These are phyloP conservation scores for Ascoidea tarda DNA, from an alignment of 805 yeast species.

Conservation along the genomic window DNA sequence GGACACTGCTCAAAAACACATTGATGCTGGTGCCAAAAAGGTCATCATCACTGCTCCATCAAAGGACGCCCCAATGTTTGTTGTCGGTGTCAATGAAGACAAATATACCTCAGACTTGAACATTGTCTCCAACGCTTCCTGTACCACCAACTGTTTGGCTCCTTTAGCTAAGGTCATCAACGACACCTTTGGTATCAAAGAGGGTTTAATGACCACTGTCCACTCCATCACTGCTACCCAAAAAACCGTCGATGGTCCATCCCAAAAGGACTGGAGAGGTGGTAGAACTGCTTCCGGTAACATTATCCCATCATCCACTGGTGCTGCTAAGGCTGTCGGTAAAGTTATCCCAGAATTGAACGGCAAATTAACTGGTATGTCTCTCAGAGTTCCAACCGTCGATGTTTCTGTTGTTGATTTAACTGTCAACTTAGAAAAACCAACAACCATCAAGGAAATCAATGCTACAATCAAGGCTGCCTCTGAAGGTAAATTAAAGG, in stretches of 20 bases:
- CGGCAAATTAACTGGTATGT: constrained; percentile 91
- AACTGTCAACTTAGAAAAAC: constrained; percentile 68
- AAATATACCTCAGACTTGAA: constrained; percentile 61
- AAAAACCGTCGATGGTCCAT: constrained; percentile 94
- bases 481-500: constrained; percentile 65
- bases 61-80: constrained; percentile 90
- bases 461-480: constrained; percentile 56
- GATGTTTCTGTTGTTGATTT: constrained; percentile 91
- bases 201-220: constrained; percentile 92
- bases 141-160: constrained; percentile 93
- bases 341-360: constrained; percentile 83
- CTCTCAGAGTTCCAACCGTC: constrained; percentile 87
- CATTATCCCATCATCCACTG: constrained; percentile 91
- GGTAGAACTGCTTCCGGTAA: constrained; percentile 94
- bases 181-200: constrained; percentile 76
- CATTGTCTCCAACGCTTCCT: constrained; percentile 84
- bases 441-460: constrained; percentile 73
- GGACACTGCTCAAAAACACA: constrained; percentile 74
- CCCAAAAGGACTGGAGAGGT: constrained; percentile 98
- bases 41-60: constrained; percentile 93
- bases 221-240: constrained; percentile 95
- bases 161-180: constrained; percentile 85
- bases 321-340: constrained; percentile 97
- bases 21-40: constrained; percentile 88
- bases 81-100: constrained; percentile 78